Conservation (phyloP, 2,329 filamentous ascomycete species). For the Aspergillus oerlinghausenensis region DNA sequence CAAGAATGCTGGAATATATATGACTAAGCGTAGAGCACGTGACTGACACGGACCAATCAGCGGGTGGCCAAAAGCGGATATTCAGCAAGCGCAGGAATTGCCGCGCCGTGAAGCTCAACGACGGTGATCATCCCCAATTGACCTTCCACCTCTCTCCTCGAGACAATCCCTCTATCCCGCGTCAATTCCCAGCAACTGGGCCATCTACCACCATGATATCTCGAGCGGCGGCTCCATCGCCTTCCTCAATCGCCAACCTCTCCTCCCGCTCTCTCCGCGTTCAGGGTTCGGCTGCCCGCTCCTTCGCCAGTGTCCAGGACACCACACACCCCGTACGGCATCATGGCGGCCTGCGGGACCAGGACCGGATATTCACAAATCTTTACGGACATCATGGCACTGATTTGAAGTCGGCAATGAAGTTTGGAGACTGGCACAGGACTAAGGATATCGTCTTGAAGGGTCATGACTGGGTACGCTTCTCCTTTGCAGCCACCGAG, state of each 20-base stretch:
- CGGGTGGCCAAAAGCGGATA: conserved; percentile 33
- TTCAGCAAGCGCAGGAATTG: conserved; percentile 38
- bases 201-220: conserved; percentile 41
- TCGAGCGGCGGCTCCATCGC: conserved; percentile 42
- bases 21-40: conserved; percentile 29
- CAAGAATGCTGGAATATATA: neutral
- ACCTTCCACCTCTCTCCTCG: conserved; percentile 18
- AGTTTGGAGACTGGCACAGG: conserved; percentile 99
- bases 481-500: conserved; percentile 12
- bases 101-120: conserved; percentile 26
- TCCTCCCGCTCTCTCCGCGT: conserved; percentile 40
- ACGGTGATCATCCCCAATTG: conserved; percentile 13
- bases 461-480: conserved; percentile 81
- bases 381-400: conserved; percentile 89
- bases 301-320: conserved; percentile 78
- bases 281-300: conserved; percentile 48
- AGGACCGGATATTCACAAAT: conserved; percentile 99
- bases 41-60: conserved; percentile 29
- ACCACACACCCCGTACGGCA: conserved; percentile 54
- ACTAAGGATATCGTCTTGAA: conserved; percentile 98
- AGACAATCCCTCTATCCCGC: conserved; percentile 21
- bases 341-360: conserved; percentile 86
- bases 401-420: conserved; percentile 89
- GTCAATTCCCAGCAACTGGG: conserved; percentile 29
- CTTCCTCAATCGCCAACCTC: conserved; percentile 37